Percentiles rank a stretch among this genome's conserved stretches.
Conservation (phyloP, 345 rosid genomes). For the Microthlaspi erraticum region DNA sequence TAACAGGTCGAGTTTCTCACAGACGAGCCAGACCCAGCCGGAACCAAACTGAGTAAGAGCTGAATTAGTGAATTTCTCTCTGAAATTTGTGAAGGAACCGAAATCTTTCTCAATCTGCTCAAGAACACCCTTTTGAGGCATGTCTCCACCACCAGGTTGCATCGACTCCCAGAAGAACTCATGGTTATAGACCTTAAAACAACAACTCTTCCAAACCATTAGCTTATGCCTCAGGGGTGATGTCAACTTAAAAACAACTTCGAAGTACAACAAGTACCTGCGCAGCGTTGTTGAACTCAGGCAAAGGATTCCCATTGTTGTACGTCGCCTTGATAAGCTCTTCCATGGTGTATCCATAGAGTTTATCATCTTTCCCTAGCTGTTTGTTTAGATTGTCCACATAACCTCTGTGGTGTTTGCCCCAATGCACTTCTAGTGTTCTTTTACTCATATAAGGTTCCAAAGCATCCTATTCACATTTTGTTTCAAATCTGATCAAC, state of each 20-base stretch:
- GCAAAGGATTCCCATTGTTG: conserved; percentile 84
- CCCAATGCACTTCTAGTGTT: conserved; percentile 84
- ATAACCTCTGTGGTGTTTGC: conserved; percentile 66
- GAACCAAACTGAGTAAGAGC: conserved; percentile 83
- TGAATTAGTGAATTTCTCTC: conserved; percentile 66
- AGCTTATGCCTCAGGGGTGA: neutral
- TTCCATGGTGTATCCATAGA: conserved; percentile 84
- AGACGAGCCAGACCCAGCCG: conserved; percentile 96
- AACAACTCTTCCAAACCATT: conserved; percentile 16
- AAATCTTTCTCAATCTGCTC: conserved; percentile 95
- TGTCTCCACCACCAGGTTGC: conserved; percentile 92
- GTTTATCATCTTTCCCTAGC: conserved; percentile 59
- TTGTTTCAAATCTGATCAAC: neutral
- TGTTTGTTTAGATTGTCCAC: conserved; percentile 75
- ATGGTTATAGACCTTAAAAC: conserved; percentile 82
- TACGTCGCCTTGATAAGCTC: conserved; percentile 84
- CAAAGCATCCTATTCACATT: conserved; percentile 68
- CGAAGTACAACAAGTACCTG: conserved; percentile 64
- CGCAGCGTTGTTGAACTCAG: conserved; percentile 86
- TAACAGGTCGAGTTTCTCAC: conserved; percentile 52
- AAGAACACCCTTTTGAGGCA: conserved; percentile 79
- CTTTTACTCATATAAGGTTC: conserved; percentile 86
- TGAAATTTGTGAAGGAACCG: conserved; percentile 80
- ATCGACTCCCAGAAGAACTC: conserved; percentile 98
- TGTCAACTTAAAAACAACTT: neutral